Evolutionary conservation across 495 filamentous ascomycete genomes (phyloP).

Genomic region (Aeminium ludgeri): DNA sequence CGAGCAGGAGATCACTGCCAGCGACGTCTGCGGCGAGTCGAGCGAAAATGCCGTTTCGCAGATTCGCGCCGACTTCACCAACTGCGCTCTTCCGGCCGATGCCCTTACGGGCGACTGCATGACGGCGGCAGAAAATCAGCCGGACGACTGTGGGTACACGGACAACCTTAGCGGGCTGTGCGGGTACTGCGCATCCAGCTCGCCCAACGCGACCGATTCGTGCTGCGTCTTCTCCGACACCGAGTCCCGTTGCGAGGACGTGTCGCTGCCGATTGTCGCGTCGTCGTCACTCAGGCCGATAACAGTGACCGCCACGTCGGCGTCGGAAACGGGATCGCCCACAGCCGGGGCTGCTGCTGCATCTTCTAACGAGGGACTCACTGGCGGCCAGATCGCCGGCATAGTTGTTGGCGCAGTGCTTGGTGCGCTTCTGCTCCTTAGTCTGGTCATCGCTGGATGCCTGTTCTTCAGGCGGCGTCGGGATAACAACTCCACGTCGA

Average conservation of each 20-base stretch:
- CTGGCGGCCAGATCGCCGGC: constrained; percentile 75
- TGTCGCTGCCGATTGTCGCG: constrained; percentile 59
- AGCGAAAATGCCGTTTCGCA: constrained; percentile 47
- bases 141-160: constrained; percentile 71
- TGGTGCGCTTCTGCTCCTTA: constrained; percentile 49
- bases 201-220: constrained; percentile 81
- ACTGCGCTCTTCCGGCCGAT: constrained; percentile 65
- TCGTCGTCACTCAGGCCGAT: constrained; percentile 32
- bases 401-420: constrained; percentile 69
- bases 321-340: constrained; percentile 28
- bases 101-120: constrained; percentile 65
- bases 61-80: constrained; percentile 82
- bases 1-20: constrained; percentile 67
- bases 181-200: constrained; percentile 64
- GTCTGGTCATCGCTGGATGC: constrained; percentile 42
- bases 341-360: constrained; percentile 25
- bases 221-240: constrained; percentile 79
- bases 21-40: constrained; percentile 54
- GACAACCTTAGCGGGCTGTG: constrained; percentile 73
- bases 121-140: constrained; percentile 60
- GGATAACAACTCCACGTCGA: constrained; percentile 40
- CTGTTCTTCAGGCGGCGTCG: constrained; percentile 36
- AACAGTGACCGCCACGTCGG: constrained; percentile 27
- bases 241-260: constrained; percentile 47
- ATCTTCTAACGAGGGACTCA: constrained; percentile 35